Base-by-base conservation (phyloP, 345 rosid species). In the Rhodomyrtus tomentosa region DNA sequence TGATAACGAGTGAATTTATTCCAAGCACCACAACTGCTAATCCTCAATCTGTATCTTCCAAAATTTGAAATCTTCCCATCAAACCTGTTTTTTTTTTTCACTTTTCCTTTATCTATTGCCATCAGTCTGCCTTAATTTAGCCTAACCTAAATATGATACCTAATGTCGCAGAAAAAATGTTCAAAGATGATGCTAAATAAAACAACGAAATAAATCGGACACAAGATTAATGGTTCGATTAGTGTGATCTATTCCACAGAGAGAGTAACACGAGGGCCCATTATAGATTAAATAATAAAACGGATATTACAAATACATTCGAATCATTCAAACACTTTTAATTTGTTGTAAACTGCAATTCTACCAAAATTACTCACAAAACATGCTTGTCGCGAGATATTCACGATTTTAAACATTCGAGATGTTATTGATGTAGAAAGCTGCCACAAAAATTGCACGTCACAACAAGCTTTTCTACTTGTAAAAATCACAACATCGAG, bases 301-400 rank as follows among this genome's bases (percentile, higher is more conserved):
- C 0, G 8, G 10, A 58, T 9, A 13, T 58, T n/a, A 27, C 2
- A 0, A n/a, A 2, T 2, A 59, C 21, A 7, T 21, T 59, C 0
- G 8, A 59, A 9, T 59, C 10, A 6, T 20, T 59, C 0, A 27
- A 16, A 29, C 1, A 59, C 40, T 59, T 59, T 3, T 0, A 59
- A 7, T 59, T 59, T 7, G 11, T 29, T 29, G 40, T 0, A 2
- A 29, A 7, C 1, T 59, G 21, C 73, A 29, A 29, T 29, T 3
- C 16, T 29, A 7, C 73, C 18, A 21, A 59, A 59, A 59, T 15
- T 59, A 6, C 73, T 53, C 7, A 53, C n/a, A n/a, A n/a, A n/a
- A n/a, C 22, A 53, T 53, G 50, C 50, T 49, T 7, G 20, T 9
- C 24, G 20, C 24, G 20, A 53, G 18, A 59, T 15, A 29, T 59